Evolutionary conservation across 768 basidiomycete genomes (phyloP), one percentile per base, ranked within the genome.

Genomic region (Tephrocybe sp.): DNA sequence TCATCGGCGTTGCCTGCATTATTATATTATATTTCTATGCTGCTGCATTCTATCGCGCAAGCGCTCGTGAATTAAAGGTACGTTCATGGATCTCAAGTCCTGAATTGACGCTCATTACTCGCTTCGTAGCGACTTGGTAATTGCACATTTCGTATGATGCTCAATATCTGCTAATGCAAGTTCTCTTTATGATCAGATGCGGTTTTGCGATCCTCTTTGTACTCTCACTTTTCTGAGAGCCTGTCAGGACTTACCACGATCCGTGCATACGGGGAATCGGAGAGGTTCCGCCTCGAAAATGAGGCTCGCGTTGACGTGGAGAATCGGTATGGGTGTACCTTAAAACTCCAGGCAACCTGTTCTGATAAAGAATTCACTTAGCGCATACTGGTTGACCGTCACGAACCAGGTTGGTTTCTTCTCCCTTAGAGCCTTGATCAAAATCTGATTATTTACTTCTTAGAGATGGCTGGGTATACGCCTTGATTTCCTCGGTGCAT

Each of bases 181-280:
- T 31, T 19, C 5, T 19, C 39, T 42, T n/a, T n/a, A n/a, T n/a
- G n/a, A n/a, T n/a, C 31, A 82, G 92, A 96, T 70, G 84, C 91
- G 20, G 76, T 96, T n/a, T 67, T 97, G 23, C 83, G 93, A 20
- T 89, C 89, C 0, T 85, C 87, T 0, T 69, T 98, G 14, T 97
- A 97, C 64, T 85, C 92, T 0, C 92, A 95, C 62, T 97, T 97
- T 68, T 90, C 91, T 2, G 94, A 97, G 70, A 89, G 87, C 23
- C 73, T 97, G 10, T 85, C 87, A 10, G 95, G 95, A 14, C 67
- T 96, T 34, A 78, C 89, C 0, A 94, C 92, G 7, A 93, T 96
- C 45, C 83, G 92, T 23, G 92, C 92, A 0, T 97, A 96, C 53
- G 85, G 86, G 10, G 94, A 91, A 63, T 65, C 77, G 3, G 74